Base-by-base conservation (phyloP, 139 green algal genomes). In the Dunaliella primolecta region DNA sequence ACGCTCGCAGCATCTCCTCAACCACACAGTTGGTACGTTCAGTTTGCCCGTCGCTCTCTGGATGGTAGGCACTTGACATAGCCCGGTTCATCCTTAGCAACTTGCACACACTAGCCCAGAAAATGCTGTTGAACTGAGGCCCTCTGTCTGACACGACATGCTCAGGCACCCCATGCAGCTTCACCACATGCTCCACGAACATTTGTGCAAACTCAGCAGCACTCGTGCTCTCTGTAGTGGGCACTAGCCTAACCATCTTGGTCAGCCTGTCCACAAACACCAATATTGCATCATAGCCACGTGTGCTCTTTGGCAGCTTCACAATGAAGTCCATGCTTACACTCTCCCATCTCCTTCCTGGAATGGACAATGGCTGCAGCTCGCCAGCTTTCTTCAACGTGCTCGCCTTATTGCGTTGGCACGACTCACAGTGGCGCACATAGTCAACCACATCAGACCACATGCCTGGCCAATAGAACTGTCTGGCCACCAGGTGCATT, bases 41-140 rank as follows among this genome's bases (percentile, higher is more conserved):
- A 24, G 89, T 95, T 34, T 95, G 93, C 21, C 92, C 93, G 85
- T 95, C 90, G 7, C 87, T 93, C 36, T 94, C 85, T 2, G 93
- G 92, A 80, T 94, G 92, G 46, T 84, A 92, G 3, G 88, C 81
- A 25, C 86, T 90, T 29, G 86, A 91, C 37, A 90, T 82, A 0
- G 30, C 78, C 34, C 85, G 46, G 27, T 88, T 83, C 0, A 0
- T 46, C 37, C 3, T 89, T 74, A 7, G 86, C 76, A 11, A 85
- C 92, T 24, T 72, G n/a, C 76, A 89, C 0, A 83, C 87, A 32
- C 75, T 37, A 55, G 77, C 29, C 84, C 81, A 89, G 74, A 94
- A 91, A 2, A 38, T 36, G 75, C 34, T 80, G 1, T 80, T 70
- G 38, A 91, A 90, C 3, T 74, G 34, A 0, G 84, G 30, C 30